Evolutionary conservation across 2,329 filamentous ascomycete genomes (phyloP).

Genomic region (Tothia fuscella): DNA sequence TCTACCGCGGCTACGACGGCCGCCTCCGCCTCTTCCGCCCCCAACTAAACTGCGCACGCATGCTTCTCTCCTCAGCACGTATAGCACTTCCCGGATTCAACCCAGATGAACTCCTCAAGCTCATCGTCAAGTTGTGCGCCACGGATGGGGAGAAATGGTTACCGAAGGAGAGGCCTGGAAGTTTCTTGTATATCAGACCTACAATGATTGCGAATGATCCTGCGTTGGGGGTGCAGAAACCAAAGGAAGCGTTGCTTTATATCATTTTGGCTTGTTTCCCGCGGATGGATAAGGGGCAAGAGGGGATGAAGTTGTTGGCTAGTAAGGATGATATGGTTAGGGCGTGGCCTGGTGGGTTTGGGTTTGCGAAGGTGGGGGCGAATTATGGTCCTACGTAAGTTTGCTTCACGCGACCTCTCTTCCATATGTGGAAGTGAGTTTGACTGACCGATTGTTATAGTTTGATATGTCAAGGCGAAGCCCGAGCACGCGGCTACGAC

Average conservation of each 20-base stretch:
- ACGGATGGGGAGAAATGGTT: slow-evolving; percentile 71
- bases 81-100: slow-evolving; percentile 67
- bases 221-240: slow-evolving; percentile 68
- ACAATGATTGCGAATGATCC: slow-evolving; percentile 75
- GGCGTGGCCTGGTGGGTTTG: slow-evolving; percentile 88
- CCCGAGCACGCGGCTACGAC: slow-evolving; percentile 60
- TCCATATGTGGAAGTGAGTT: background rate
- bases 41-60: slow-evolving; percentile 56
- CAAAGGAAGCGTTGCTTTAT: slow-evolving; percentile 78
- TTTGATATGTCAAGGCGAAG: slow-evolving; percentile 66
- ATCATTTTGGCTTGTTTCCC: slow-evolving; percentile 50
- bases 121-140: slow-evolving; percentile 59
- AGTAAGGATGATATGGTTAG: slow-evolving; percentile 72
- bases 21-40: slow-evolving; percentile 69
- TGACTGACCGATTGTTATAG: slow-evolving; percentile 23
- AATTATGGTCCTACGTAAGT: slow-evolving; percentile 63
- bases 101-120: slow-evolving; percentile 57
- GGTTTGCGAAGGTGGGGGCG: slow-evolving; percentile 82
- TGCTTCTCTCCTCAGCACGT: slow-evolving; percentile 42
- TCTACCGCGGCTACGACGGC: slow-evolving; percentile 55
- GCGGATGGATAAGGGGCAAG: slow-evolving; percentile 26
- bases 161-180: slow-evolving; percentile 51
- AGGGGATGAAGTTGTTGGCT: slow-evolving; percentile 58
- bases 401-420: background rate
- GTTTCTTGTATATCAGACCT: slow-evolving; percentile 74